These are phyloP conservation scores for Saccharomyces hybrid DNA, from an alignment of 1,139 yeast genomes.

Conservation along the genomic window DNA sequence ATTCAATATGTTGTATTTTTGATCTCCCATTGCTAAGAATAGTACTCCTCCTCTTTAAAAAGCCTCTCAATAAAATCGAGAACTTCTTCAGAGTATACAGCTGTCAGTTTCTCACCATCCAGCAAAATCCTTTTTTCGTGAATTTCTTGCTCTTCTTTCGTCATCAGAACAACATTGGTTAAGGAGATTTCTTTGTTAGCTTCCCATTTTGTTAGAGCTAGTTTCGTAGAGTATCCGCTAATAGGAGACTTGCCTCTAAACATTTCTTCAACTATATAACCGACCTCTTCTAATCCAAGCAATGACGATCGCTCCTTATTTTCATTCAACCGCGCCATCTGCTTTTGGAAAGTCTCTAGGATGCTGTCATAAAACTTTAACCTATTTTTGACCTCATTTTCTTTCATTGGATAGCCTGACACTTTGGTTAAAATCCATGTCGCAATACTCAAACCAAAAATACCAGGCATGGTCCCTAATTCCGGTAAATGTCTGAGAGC, in stretches of 20 bases:
- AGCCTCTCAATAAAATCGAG: constrained; percentile 53
- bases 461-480: constrained; percentile 92
- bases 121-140: constrained; percentile 71
- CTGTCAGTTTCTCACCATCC: constrained; percentile 54
- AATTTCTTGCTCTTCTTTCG: constrained; percentile 72
- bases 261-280: constrained; percentile 83
- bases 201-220: constrained; percentile 80
- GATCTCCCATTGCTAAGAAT: constrained; percentile 33
- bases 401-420: constrained; percentile 82
- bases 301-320: constrained; percentile 64
- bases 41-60: constrained; percentile 67
- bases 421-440: constrained; percentile 72
- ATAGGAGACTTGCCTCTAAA: constrained; percentile 88
- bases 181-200: constrained; percentile 46
- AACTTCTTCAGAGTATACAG: constrained; percentile 58
- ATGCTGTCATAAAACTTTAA: constrained; percentile 76
- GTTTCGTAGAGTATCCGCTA: constrained; percentile 73
- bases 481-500: constrained; percentile 92
- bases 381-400: constrained; percentile 86
- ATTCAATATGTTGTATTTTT: constrained; percentile 27
- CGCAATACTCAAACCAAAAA: constrained; percentile 86
- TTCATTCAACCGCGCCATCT: constrained; percentile 66
- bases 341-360: constrained; percentile 78
- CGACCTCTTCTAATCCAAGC: constrained; percentile 62
- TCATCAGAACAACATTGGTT: constrained; percentile 78